Base-by-base conservation (phyloP, 495 filamentous ascomycete genomes). In the Neurospora sp. region DNA sequence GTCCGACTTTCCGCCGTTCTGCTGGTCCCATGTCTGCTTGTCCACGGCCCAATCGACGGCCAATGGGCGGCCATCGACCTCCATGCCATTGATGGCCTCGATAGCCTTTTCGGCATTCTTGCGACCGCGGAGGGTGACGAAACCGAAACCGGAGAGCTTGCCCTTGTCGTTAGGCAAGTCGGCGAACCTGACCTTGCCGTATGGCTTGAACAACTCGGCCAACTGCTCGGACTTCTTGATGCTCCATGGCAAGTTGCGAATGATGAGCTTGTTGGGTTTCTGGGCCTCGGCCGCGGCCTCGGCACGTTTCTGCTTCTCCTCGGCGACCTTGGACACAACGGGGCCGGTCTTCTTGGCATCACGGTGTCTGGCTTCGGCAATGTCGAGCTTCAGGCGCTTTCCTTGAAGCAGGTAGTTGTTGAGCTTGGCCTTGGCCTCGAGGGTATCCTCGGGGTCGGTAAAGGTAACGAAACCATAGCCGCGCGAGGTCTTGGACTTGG, bases 381-480 rank as follows among this genome's bases (percentile, higher is more conserved):
- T 86, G 76, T 98, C 95, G 61, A 98, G 87, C 71, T 87, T 89
- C 77, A 99, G 89, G 74, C 91, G 92, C 74, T 91, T 89, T 1
- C 94, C 95, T 42, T 92, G 86, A 41, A 97, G 87, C 27, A 87
- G 83, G 61, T 89, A 82, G 69, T 90, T 90, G 77, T 96, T 87
- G 78, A 97, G 88, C 79, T 94, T 90, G 74, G 91, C 87, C 78
- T 90, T 84, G 18, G 96, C 96, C 70, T 88, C 85, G 75, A 91
- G 82, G 37, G 96, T 94, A 82, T 99, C 96, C 73, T 97, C 94
- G 69, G 91, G 85, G 77, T 98, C 95, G 77, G 94, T 91, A 77
- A 98, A 97, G 14, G 96, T 97, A 68, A 98, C 94, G 82, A 99
- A 99, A 69, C 96, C 96, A 81, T 92, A 99, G 10, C 95, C 95